Evolutionary conservation across 2,329 filamentous ascomycete genomes (phyloP).

Genomic region (Emericellopsis atlantica): DNA sequence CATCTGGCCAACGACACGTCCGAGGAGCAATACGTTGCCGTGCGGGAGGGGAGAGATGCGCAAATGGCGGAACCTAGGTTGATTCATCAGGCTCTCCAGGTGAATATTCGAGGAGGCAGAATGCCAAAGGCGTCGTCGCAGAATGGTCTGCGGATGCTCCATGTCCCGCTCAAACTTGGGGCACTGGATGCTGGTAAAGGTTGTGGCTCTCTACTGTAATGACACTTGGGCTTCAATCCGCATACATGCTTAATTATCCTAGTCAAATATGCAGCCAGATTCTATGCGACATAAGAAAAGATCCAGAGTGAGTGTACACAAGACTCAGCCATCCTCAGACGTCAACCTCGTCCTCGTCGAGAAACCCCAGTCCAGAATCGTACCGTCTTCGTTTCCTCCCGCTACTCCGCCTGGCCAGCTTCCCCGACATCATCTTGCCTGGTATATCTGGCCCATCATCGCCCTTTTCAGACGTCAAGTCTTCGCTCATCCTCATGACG

Average conservation of each 20-base stretch:
- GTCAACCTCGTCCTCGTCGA: conserved; percentile 38
- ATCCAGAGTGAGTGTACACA: background rate
- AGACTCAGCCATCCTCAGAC: conserved; percentile 8
- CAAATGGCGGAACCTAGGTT: conserved; percentile 25
- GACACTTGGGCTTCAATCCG: no score
- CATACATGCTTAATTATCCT: no score
- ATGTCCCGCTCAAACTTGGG: no score
- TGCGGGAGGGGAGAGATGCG: conserved; percentile 25
- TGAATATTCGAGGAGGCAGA: conserved; percentile 34
- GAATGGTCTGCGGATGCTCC: no score
- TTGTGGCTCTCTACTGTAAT: no score
- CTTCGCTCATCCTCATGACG: conserved; percentile 31
- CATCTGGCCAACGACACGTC: conserved; percentile 24
- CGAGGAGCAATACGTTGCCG: conserved; percentile 25
- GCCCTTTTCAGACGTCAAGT: conserved; percentile 19
- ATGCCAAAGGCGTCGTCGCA: no score
- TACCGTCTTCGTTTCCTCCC: conserved; percentile 30
- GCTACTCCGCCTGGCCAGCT: conserved; percentile 13
- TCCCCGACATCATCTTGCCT: background rate
- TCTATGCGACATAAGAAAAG: no score
- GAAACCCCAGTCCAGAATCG: conserved; percentile 41
- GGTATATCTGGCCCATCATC: background rate
- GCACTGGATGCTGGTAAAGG: no score
- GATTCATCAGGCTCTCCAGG: conserved; percentile 31
- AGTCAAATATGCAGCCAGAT: no score